phyloP scores from a whole-genome alignment of 169 alveolate species.

The Cryptosporidium meleagridis region DNA sequence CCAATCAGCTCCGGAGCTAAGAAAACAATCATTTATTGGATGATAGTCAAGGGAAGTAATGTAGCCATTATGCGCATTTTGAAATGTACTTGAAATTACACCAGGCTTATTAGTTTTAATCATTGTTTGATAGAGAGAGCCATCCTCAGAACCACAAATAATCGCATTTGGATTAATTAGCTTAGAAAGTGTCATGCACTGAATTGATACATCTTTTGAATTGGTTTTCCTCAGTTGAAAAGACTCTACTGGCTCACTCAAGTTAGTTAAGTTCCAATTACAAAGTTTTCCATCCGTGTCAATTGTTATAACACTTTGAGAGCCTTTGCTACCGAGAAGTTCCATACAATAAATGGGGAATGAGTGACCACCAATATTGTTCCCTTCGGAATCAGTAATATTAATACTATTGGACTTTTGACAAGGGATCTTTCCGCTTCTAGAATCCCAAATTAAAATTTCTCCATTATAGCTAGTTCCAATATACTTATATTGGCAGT shows the following conservation, averaged over 20 bases:
- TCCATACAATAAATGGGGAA: slow-evolving; percentile 74
- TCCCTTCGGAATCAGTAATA: slow-evolving; percentile 42
- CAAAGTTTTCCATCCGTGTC: slow-evolving; percentile 71
- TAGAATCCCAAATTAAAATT: slow-evolving; percentile 64
- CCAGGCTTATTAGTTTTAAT: slow-evolving; percentile 71
- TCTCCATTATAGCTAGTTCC: slow-evolving; percentile 71
- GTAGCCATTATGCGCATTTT: slow-evolving; percentile 61
- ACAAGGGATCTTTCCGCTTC: slow-evolving; percentile 51
- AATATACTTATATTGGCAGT: slow-evolving; percentile 38
- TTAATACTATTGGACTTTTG: slow-evolving; percentile 50
- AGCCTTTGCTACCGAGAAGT: slow-evolving; percentile 60
- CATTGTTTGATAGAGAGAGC: slow-evolving; percentile 57
- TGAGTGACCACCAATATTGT: slow-evolving; percentile 24
- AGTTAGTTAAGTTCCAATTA: slow-evolving; percentile 65
- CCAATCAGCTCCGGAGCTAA: slow-evolving; percentile 71
- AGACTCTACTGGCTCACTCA: slow-evolving; percentile 62
- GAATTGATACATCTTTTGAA: slow-evolving; percentile 57
- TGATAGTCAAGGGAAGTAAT: slow-evolving; percentile 64
- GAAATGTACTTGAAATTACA: slow-evolving; percentile 31
- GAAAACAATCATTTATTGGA: slow-evolving; percentile 68
- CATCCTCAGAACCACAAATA: slow-evolving; percentile 71
- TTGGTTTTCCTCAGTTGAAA: slow-evolving; percentile 59
- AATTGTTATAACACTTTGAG: slow-evolving; percentile 58
- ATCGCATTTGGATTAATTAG: slow-evolving; percentile 66
- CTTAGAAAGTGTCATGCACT: slow-evolving; percentile 60